phyloP scores from a whole-genome alignment of 305 asterid species.

The Fraxinus dipetala region DNA sequence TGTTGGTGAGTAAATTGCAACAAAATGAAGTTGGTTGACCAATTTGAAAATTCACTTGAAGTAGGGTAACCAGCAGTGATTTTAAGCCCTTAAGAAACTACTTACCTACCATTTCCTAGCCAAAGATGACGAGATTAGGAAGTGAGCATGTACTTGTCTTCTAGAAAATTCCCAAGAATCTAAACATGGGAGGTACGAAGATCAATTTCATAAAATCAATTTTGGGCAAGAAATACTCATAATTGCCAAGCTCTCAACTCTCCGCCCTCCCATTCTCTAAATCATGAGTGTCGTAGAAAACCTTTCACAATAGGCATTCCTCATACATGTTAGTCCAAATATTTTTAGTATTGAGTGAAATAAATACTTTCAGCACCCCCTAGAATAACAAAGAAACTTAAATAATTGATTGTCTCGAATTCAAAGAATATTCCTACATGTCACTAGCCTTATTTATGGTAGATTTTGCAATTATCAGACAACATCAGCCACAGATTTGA shows the following conservation, averaged over 20 bases:
- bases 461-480: constrained; percentile 5
- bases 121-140: not conserved
- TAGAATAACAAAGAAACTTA: not conserved
- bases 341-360: not conserved
- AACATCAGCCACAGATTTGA: constrained; percentile 1
- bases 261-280: not conserved
- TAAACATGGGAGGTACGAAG: not conserved
- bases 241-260: not conserved
- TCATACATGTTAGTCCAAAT: not conserved
- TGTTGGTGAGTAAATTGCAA: not conserved
- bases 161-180: not conserved
- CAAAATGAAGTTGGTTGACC: not conserved
- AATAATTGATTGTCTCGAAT: not conserved
- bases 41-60: not conserved
- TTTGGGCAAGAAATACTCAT: not conserved
- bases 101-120: not conserved
- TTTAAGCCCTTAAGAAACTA: not conserved
- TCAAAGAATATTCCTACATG: not conserved
- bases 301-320: not conserved
- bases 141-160: not conserved
- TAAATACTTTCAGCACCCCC: not conserved
- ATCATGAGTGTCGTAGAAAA: not conserved
- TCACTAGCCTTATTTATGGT: constrained; percentile 7
- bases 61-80: not conserved
- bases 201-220: not conserved